Conservation (phyloP, 768 basidiomycete species). For the Sarcodon aspratus region DNA sequence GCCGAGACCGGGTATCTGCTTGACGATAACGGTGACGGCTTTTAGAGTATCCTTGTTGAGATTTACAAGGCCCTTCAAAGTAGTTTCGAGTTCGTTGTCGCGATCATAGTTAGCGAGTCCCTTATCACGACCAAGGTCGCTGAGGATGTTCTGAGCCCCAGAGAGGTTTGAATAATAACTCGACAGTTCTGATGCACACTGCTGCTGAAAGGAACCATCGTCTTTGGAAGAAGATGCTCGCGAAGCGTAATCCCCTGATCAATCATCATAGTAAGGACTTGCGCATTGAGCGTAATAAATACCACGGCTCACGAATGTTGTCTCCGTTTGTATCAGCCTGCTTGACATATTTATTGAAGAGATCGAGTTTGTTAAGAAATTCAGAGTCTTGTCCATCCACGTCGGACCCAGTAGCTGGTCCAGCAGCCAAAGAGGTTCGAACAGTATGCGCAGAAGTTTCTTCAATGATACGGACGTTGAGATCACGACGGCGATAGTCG, state of each 20-base stretch:
- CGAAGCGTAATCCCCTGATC: background rate
- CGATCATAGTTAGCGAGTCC: slow-evolving; percentile 42
- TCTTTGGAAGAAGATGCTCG: background rate
- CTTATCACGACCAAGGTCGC: slow-evolving; percentile 24
- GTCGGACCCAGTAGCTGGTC: background rate
- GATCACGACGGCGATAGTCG: background rate
- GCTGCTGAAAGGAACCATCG: slow-evolving; percentile 24
- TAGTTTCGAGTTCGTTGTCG: slow-evolving; percentile 29
- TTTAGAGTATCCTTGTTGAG: slow-evolving; percentile 33
- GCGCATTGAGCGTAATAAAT: background rate
- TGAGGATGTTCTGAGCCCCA: slow-evolving; percentile 18
- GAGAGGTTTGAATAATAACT: slow-evolving; percentile 21
- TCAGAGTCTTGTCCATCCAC: slow-evolving; percentile 6
- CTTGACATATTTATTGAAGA: slow-evolving; percentile 14
- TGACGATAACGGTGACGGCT: slow-evolving; percentile 19
- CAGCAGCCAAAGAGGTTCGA: no score
- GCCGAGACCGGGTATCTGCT: slow-evolving; percentile 33
- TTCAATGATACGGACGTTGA: background rate
- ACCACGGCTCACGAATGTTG: slow-evolving; percentile 14
- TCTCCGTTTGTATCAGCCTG: slow-evolving; percentile 11
- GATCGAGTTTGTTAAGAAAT: slow-evolving; percentile 11
- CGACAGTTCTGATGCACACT: slow-evolving; percentile 23
- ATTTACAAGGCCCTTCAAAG: slow-evolving; percentile 40
- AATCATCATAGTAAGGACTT: background rate
- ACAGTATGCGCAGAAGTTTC: background rate